Evolutionary conservation across 2,329 filamentous ascomycete genomes (phyloP).

Genomic region (Coleophoma eucalyptorum): DNA sequence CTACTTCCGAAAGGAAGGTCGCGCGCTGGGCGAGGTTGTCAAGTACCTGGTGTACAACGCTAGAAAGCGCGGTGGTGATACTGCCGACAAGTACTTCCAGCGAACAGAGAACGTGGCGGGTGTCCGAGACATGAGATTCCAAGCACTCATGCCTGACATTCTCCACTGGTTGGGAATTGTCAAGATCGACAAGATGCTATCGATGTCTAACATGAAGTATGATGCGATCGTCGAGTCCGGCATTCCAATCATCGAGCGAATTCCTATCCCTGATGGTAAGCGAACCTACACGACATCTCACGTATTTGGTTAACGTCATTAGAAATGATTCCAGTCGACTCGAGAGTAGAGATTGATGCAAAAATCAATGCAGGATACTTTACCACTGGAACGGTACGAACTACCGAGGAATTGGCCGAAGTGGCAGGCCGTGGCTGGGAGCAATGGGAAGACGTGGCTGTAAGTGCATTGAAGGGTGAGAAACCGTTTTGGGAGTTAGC

Average conservation of each 20-base stretch:
- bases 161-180: conserved; percentile 94
- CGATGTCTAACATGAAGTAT: conserved; percentile 77
- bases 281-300: not conserved
- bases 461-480: too few relatives aligned
- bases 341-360: conserved; percentile 89
- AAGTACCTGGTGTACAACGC: conserved; percentile 80
- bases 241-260: conserved; percentile 78
- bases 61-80: conserved; percentile 69
- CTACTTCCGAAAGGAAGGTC: conserved; percentile 94
- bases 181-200: conserved; percentile 95
- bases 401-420: conserved; percentile 72
- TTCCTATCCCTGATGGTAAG: conserved; percentile 89
- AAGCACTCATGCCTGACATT: conserved; percentile 93
- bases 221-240: conserved; percentile 46
- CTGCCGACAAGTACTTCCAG: conserved; percentile 86
- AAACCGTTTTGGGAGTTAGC: too few relatives aligned
- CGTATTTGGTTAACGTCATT: conserved; percentile 35
- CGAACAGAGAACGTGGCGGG: conserved; percentile 92
- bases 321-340: conserved; percentile 86
- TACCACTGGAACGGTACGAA: conserved; percentile 82
- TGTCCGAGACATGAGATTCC: conserved; percentile 92
- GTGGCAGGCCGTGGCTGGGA: conserved; percentile 89
- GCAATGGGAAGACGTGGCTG: conserved; percentile 43
- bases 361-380: conserved; percentile 87
- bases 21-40: conserved; percentile 87